Evolutionary conservation across 805 yeast genomes (phyloP), one percentile per base, ranked within the genome.

Genomic region (Nakazawaea ambrosiae): DNA sequence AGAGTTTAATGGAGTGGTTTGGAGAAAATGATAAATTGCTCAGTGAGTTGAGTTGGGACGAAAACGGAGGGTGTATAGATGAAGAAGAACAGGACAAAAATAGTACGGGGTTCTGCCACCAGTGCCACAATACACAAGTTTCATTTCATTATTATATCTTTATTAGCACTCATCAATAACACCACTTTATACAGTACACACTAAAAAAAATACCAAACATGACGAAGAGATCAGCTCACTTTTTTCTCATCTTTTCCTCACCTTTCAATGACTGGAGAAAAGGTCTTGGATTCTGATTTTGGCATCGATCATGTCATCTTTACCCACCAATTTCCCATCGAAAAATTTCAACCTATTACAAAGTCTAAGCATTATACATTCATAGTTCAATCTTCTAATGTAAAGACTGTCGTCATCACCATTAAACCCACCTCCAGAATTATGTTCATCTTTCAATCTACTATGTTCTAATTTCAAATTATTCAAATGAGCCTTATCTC

Each of bases 311-410:
- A 27, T 32, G 18, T 38, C 37, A 16, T 38, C 34, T 23, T 24
- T 17, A 5, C 24, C 20, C 7, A 38, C 28, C 20, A 34, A 19
- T 20, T 20, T 33, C 9, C 72, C 72, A 45, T 66, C 70, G 33
- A 66, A 52, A 20, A 55, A 57, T 31, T 41, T 48, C 39, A 66
- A 49, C n/a, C 50, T 45, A 5, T 46, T 41, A 45, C 66, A 64
- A 34, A 53, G 61, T 33, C 54, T 57, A 27, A 62, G 49, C 25
- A 65, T 43, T 17, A 64, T 49, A 1, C 61, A 52, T 38, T 64
- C 66, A 45, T 66, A 64, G 34, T 56, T 51, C 24, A 55, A 44
- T 39, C 68, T 49, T 24, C 51, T 46, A 2, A n/a, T 28, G 20
- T 33, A 38, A 9, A 38, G 19, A 16, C 34, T 30, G 10, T 35